These are phyloP conservation scores for Plasmodium relictum DNA, from an alignment of 169 alveolate species.

Conservation along the genomic window DNA sequence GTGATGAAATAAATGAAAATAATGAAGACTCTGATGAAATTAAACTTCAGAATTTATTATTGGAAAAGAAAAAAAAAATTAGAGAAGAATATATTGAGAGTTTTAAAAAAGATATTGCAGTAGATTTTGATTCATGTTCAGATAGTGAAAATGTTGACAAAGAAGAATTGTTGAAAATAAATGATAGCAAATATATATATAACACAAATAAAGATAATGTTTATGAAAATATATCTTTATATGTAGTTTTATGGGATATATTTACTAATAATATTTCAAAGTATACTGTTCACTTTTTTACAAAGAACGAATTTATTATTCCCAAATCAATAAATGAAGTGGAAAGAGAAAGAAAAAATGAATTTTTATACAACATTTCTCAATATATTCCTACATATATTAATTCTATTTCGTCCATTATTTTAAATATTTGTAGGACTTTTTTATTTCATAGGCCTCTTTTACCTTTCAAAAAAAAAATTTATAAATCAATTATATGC, in stretches of 20 bases:
- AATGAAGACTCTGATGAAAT: background rate
- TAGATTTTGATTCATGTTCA: background rate
- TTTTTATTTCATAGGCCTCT: constrained; percentile 59
- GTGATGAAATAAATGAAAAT: background rate
- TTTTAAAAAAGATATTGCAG: constrained; percentile 1
- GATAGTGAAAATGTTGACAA: constrained; percentile 4
- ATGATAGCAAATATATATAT: constrained; percentile 35
- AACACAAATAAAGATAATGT: background rate
- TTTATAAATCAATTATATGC: constrained; percentile 62
- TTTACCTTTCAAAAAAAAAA: constrained; percentile 51
- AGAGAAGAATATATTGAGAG: constrained; percentile 28
- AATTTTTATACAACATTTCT: constrained; percentile 55
- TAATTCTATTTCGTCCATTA: constrained; percentile 31
- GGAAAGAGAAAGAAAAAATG: constrained; percentile 63
- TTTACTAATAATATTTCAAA: constrained; percentile 48
- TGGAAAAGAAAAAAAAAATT: constrained; percentile 49
- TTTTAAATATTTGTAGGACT: constrained; percentile 42
- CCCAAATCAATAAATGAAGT: constrained; percentile 41
- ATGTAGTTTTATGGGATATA: constrained; percentile 74
- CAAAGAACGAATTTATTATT: constrained; percentile 21
- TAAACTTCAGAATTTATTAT: constrained; percentile 10
- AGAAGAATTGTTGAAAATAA: background rate
- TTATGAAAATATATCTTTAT: constrained; percentile 59
- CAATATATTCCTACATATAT: constrained; percentile 49
- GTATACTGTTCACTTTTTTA: constrained; percentile 50